Conservation (phyloP, 495 filamentous ascomycete genomes). For the Xylaria curta region DNA sequence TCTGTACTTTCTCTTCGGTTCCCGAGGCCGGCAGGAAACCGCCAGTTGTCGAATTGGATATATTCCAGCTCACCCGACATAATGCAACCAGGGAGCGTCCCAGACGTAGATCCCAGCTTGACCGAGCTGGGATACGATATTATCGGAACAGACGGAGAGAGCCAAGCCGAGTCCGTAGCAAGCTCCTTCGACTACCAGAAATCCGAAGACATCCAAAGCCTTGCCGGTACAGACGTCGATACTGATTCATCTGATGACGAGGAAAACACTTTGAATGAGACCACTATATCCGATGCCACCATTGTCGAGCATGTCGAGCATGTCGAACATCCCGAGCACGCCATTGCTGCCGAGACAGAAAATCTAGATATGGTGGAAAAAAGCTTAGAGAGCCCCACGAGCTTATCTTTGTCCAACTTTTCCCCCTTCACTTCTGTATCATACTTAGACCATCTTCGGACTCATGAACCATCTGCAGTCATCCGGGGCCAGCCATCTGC, state of each 20-base stretch:
- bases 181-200: slow-evolving; percentile 57
- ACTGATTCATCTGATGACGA: slow-evolving; percentile 47
- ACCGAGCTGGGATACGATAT: slow-evolving; percentile 65
- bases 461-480: slow-evolving; percentile 16
- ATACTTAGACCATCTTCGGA: slow-evolving; percentile 25
- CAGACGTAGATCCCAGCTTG: slow-evolving; percentile 51
- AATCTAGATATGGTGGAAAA: slow-evolving; percentile 31
- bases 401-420: slow-evolving; percentile 36
- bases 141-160: slow-evolving; percentile 59
- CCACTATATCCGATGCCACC: slow-evolving; percentile 31
- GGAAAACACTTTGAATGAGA: slow-evolving; percentile 37
- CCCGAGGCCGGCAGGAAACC: slow-evolving; percentile 55
- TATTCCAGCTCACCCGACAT: slow-evolving; percentile 56
- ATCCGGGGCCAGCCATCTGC: slow-evolving; percentile 13
- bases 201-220: slow-evolving; percentile 60
- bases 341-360: slow-evolving; percentile 44
- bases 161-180: slow-evolving; percentile 46
- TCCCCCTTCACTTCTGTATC: slow-evolving; percentile 24
- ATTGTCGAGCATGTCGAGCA: slow-evolving; percentile 39
- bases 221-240: slow-evolving; percentile 50
- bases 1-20: slow-evolving; percentile 55
- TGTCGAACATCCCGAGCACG: slow-evolving; percentile 37
- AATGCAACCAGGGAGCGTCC: slow-evolving; percentile 50
- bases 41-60: slow-evolving; percentile 58
- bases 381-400: slow-evolving; percentile 40